phyloP scores from a whole-genome alignment of 345 rosid species.

The Lepidium sativum region DNA sequence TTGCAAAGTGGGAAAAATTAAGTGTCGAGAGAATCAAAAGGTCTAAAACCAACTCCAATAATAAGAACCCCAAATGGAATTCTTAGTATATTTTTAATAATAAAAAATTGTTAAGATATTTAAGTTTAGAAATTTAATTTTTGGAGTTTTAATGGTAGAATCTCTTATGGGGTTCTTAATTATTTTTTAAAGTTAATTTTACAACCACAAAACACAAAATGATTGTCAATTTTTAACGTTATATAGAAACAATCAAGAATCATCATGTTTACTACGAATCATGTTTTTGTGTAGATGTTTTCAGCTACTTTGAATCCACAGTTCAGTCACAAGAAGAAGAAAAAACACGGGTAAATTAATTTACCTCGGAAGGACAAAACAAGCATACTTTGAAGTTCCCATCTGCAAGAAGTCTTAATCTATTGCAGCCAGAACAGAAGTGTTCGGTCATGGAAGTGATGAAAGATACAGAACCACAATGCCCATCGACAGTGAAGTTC shows the following conservation, averaged over 20 bases:
- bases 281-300: background rate
- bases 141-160: too few species aligned
- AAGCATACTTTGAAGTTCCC: constrained; percentile 99
- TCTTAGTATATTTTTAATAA: too few species aligned
- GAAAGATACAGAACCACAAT: constrained; percentile 77
- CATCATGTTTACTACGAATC: background rate
- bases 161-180: too few species aligned
- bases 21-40: too few species aligned
- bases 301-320: background rate
- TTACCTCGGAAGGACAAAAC: constrained; percentile 92
- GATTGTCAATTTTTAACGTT: background rate
- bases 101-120: too few species aligned
- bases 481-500: constrained; percentile 79
- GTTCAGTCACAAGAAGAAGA: background rate
- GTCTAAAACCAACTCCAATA: too few species aligned
- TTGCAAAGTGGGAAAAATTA: background rate
- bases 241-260: background rate
- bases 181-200: too few species aligned
- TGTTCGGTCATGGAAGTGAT: constrained; percentile 97
- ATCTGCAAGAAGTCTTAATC: constrained; percentile 91
- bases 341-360: background rate
- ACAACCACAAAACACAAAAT: background rate
- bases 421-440: constrained; percentile 94
- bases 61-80: too few species aligned
- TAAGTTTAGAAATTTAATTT: too few species aligned